Base-by-base conservation (phyloP, 208 protist species). In the Blastocrithidia nonstop region DNA sequence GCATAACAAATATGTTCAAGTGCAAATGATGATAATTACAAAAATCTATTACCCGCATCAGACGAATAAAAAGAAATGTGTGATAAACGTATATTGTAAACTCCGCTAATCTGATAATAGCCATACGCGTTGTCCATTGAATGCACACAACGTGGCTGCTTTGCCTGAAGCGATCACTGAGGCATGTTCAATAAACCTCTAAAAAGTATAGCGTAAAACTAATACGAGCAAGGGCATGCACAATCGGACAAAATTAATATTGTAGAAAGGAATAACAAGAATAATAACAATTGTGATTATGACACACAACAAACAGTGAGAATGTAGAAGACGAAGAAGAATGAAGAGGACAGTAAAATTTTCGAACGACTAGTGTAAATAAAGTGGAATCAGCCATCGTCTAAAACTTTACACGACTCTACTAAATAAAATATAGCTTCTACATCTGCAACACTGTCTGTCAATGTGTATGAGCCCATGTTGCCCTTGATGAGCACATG, bases 31-130 rank as follows among this genome's bases (percentile, higher is more conserved):
- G 29, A 35, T n/a, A 35, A n/a, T 35, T n/a, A n/a, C n/a, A n/a
- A n/a, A n/a, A n/a, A n/a, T 29, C 45, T 29, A 40, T 43, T 16
- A 55, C 35, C 13, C 41, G 45, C 13, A 41, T 45, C 8, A 13
- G 43, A 8, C 20, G 71, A 72, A 46, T 71, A 85, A 35, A 50
- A 76, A 29, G 28, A 39, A 1, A 31, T 57, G 35, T 89, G 73
- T 47, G 54, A 85, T 31, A 43, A 55, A n/a, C 54, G 58, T 4
- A 58, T 85, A 48, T 62, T 89, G 15, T 61, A 73, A 29, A 89
- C 79, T 7, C 79, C 79, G 29, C 62, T 89, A 7, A 79, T 89
- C 26, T 89, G 71, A 69, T 74, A 89, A 22, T 68, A 89, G 49
- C 71, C 71, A 0, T 64, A 71, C 45, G 54, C 60, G 29, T 38